Evolutionary conservation across 768 basidiomycete genomes (phyloP), one percentile per base, ranked within the genome.

Genomic region (Fomitopsis pulvina): DNA sequence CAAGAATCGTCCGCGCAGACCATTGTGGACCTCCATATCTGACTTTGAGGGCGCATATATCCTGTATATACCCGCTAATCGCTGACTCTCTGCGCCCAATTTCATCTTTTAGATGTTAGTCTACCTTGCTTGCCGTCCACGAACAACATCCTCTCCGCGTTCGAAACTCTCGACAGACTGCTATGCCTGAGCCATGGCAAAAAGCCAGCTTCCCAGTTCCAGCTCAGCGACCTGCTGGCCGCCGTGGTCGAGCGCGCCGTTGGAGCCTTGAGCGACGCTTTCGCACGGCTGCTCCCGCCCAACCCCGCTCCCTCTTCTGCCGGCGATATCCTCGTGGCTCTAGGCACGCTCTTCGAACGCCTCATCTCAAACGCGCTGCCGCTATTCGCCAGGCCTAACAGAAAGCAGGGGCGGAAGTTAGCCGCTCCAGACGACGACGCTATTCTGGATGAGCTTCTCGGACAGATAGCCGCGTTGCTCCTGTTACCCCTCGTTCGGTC

Each of bases 401-500:
- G 48, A 24, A 43, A 25, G 47, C 25, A 27, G 26, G 26, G 22
- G 27, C 20, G 12, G 37, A 26, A 37, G 34, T 10, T 39, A 6
- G 38, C 41, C 11, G 44, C 30, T 21, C 26, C 28, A 9, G 29
- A 6, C 3, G 18, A 24, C 24, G 2, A 32, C 2, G 25, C 8
- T 12, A 48, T 45, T 9, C 43, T 41, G 24, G 56, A 59, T 40
- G 49, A 57, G 45, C 18, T 66, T 25, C 49, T 64, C 0, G 58
- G 55, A 10, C 29, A 16, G 1, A 30, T 63, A 24, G 45, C 58
- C 22, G 48, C 43, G 22, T 34, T n/a, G 32, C 47, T 66, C 41
- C 56, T 67, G 1, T 48, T 50, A 12, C 66, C 66, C 9, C 51
- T 68, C 14, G 52, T 69, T 21, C 59, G 48, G 14, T 64, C 66